Conservation (phyloP, 352 stramenopile genomes). For the Phytophthora sojae region DNA sequence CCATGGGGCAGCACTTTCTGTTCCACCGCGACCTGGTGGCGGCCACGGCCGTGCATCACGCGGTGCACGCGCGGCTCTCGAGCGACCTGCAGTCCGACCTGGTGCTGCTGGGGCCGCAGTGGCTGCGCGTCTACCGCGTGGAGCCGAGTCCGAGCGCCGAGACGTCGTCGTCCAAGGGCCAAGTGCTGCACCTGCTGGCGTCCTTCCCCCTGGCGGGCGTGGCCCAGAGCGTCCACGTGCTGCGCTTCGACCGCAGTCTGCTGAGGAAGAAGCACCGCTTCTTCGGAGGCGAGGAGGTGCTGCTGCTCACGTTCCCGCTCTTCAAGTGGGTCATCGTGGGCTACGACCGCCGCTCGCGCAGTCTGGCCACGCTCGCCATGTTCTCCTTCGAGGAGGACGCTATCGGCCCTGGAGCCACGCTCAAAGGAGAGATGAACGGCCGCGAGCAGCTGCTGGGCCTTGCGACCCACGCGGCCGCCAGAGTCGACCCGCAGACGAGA, state of each 20-base stretch:
- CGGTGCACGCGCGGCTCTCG: constrained; percentile 68
- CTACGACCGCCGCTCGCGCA: constrained; percentile 60
- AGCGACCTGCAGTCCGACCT: constrained; percentile 77
- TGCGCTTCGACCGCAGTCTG: constrained; percentile 71
- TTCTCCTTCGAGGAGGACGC: constrained; percentile 84
- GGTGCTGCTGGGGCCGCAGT: constrained; percentile 77
- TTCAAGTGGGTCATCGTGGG: constrained; percentile 89
- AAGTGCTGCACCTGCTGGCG: constrained; percentile 77
- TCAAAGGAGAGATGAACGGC: constrained; percentile 84
- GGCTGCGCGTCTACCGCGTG: constrained; percentile 81
- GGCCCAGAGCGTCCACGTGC: constrained; percentile 73
- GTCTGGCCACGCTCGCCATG: constrained; percentile 77
- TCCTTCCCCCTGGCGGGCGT: constrained; percentile 80
- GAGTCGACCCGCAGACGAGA: constrained; percentile 78
- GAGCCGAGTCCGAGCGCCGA: constrained; percentile 56
- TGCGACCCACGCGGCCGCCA: constrained; percentile 53
- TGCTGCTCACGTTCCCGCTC: constrained; percentile 76
- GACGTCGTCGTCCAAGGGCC: constrained; percentile 42
- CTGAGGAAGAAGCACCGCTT: constrained; percentile 80
- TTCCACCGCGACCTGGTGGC: constrained; percentile 84
- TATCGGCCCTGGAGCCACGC: constrained; percentile 78
- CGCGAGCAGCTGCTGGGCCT: constrained; percentile 79
- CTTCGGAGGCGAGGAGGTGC: constrained; percentile 71
- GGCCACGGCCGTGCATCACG: constrained; percentile 80
- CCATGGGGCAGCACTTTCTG: constrained; percentile 88